phyloP scores from a whole-genome alignment of 768 basidiomycete species.

The Tricholoma sp. region DNA sequence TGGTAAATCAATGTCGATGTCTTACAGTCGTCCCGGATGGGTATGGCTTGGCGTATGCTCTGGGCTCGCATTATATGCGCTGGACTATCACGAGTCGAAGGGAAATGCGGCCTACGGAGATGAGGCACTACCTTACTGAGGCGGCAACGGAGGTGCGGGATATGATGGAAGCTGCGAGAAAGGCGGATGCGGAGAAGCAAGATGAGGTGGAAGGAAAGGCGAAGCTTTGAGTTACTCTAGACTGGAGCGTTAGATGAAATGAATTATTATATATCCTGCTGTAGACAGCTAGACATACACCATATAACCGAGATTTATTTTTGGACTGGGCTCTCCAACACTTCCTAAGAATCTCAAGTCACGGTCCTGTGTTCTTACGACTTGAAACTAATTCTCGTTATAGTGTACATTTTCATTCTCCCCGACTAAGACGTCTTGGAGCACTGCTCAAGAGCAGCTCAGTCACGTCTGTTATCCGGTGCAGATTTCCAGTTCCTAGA shows the following conservation, averaged over 20 bases:
- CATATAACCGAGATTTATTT: too few relatives aligned
- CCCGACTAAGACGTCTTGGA: too few relatives aligned
- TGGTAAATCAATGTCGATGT: conserved; percentile 1
- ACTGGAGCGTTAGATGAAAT: neutral
- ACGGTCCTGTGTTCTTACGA: too few relatives aligned
- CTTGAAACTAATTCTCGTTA: too few relatives aligned
- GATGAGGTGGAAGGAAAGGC: conserved; percentile 2
- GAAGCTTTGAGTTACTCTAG: conserved; percentile 2
- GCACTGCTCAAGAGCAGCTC: too few relatives aligned
- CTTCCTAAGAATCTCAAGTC: too few relatives aligned
- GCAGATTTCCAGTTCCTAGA: too few relatives aligned
- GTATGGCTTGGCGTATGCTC: conserved; percentile 87
- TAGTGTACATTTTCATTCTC: too few relatives aligned
- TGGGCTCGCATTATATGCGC: conserved; percentile 77
- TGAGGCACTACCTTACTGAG: conserved; percentile 48
- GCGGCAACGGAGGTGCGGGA: conserved; percentile 16
- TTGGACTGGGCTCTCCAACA: too few relatives aligned
- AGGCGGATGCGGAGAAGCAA: conserved; percentile 4
- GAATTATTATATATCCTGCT: neutral
- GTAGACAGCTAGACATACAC: too few relatives aligned
- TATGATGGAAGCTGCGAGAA: conserved; percentile 16
- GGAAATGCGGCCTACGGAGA: conserved; percentile 39
- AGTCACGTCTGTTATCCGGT: too few relatives aligned
- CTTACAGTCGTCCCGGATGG: conserved; percentile 80
- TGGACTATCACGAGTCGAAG: conserved; percentile 87